Evolutionary conservation across 257 asterid genomes (phyloP), one percentile per base, ranked within the genome.

Genomic region (Petunia secreta): DNA sequence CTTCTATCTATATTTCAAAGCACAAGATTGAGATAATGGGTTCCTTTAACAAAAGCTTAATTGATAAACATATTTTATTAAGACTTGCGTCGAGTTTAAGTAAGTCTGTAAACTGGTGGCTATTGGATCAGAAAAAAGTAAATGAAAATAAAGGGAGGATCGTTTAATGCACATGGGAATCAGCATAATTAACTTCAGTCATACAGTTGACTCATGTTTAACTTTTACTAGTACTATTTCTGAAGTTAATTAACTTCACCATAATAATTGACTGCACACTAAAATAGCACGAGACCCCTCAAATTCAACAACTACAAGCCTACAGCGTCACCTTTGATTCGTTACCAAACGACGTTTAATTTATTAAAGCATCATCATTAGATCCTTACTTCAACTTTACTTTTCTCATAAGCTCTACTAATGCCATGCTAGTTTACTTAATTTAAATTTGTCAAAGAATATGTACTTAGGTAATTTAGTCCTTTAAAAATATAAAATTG

Each of bases 161-260:
- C 11, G 60, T 46, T 69, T 4, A 69, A 69, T 69, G 77, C 77
- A 69, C 77, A 69, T 69, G 77, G 77, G 77, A 46, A 69, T 48
- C 59, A 69, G 11, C 25, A 69, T 69, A 11, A 69, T 69, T 69
- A 71, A 10, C 6, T 4, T 46, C 6, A 14, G 77, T 71, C 25
- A 48, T 10, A 3, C 59, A 5, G 44, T 71, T 48, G 60, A 48
- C 44, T 25, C 34, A 1, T 69, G 75, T 67, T 67, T 65, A 43
- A 1, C 6, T 67, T 67, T 25, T 44, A 25, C 25, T 25, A 25
- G 25, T 25, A 25, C 25, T 25, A 10, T 13, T 65, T 65, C 14
- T 11, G 5, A 16, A 10, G 0, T 48, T 25, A 25, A 69, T 68
- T 44, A 68, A 44, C 5, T 65, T 25, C 73, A 39, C 36, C 73